A percentile compares a stretch with the other conserved stretches of the same genome.
Evolutionary conservation across 768 basidiomycete genomes (phyloP).

Genomic region (Amanita fuliginea): DNA sequence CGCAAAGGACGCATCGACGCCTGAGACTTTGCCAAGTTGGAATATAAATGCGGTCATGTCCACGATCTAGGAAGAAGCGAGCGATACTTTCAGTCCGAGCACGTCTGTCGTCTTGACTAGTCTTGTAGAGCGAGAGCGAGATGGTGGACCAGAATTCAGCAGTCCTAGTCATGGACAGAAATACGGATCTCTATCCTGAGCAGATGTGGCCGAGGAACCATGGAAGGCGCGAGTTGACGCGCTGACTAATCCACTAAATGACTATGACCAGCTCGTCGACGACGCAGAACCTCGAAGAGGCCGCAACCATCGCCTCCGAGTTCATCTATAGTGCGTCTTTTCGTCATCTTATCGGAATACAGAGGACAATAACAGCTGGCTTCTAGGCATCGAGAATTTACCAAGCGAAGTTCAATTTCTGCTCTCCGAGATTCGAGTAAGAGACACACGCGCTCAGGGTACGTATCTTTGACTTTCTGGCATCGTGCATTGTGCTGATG

Average conservation of each 20-base stretch:
- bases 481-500: background rate
- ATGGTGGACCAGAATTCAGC: too few relatives aligned
- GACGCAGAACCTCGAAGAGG: conserved; percentile 39
- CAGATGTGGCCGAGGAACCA: conserved; percentile 9
- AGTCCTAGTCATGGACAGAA: too few relatives aligned
- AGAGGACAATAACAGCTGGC: conserved; percentile 1
- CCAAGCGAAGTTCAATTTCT: conserved; percentile 42
- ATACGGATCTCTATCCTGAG: too few relatives aligned
- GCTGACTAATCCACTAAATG: background rate
- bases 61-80: too few relatives aligned
- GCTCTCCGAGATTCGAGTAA: conserved; percentile 38
- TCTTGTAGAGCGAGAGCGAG: too few relatives aligned
- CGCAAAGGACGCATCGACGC: too few relatives aligned
- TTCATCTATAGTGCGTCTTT: conserved; percentile 39
- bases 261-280: background rate
- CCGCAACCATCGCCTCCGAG: conserved; percentile 40
- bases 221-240: background rate
- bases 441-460: conserved; percentile 35
- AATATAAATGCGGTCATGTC: too few relatives aligned
- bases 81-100: too few relatives aligned
- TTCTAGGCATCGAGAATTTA: conserved; percentile 39
- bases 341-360: background rate
- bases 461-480: conserved; percentile 2
- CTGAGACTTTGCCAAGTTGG: too few relatives aligned
- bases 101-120: too few relatives aligned